Percentiles rank a stretch among this genome's conserved stretches.
Evolutionary conservation across 805 yeast genomes (phyloP).

Genomic region (Metschnikowia cerradonensis): DNA sequence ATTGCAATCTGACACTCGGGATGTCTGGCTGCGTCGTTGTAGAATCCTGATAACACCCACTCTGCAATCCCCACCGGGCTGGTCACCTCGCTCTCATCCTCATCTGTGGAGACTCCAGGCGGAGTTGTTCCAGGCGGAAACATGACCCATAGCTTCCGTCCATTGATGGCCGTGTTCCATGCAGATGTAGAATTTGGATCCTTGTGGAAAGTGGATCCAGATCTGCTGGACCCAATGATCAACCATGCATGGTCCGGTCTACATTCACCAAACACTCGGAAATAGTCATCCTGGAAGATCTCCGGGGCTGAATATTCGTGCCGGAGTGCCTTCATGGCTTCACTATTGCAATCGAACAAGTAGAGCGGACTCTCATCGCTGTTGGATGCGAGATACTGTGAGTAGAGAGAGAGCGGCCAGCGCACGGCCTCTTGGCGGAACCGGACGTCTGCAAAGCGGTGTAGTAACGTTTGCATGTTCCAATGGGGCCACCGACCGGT

Average conservation of each 20-base stretch:
- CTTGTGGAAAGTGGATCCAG: constrained; percentile 89
- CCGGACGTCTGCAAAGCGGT: constrained; percentile 52
- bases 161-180: constrained; percentile 78
- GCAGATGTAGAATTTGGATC: constrained; percentile 91
- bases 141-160: constrained; percentile 85
- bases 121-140: constrained; percentile 72
- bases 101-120: constrained; percentile 80
- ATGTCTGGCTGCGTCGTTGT: constrained; percentile 58
- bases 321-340: constrained; percentile 56
- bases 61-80: constrained; percentile 91
- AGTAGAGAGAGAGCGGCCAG: constrained; percentile 66
- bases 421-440: constrained; percentile 85
- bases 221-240: constrained; percentile 74
- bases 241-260: constrained; percentile 94
- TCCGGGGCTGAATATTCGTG: constrained; percentile 53
- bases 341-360: constrained; percentile 74
- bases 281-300: constrained; percentile 56
- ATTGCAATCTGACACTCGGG: constrained; percentile 59
- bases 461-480: constrained; percentile 47
- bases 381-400: constrained; percentile 57
- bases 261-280: constrained; percentile 53
- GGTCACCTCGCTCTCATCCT: constrained; percentile 81
- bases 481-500: constrained; percentile 60
- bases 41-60: constrained; percentile 83
- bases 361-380: constrained; percentile 82